Base-by-base conservation (phyloP, 345 rosid genomes). In the Rhizophora mangle region DNA sequence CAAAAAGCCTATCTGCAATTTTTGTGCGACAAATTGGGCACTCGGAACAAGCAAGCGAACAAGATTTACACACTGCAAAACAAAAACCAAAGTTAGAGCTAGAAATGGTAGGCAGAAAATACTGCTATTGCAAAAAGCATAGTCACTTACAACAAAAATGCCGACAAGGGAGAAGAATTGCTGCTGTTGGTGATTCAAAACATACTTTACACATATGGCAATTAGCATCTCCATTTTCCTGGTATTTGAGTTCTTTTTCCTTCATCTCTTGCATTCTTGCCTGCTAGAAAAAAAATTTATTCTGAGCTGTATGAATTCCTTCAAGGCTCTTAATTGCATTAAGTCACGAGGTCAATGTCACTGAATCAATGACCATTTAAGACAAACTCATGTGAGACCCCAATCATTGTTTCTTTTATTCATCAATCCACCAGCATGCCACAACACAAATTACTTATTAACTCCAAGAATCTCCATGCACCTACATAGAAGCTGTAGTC, bases 11-110 rank as follows among this genome's bases (percentile, higher is more conserved):
- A 80, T 95, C 99, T 54, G 84, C 78, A 64, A 95, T 95, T 82
- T 85, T 92, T 73, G 99, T 92, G 76, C 98, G 98, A 75, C 99
- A 95, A 55, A 95, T 90, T 49, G 99, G 99, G 78, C 99, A 95
- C 81, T 95, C 99, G 0, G 94, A 87, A 83, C 99, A 95, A 74
- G 99, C 98, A 37, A 95, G 89, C 1, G 99, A 95, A 81, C 99
- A 95, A 10, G 98, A 86, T 92, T 89, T 90, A 86, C 99, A 92
- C 82, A 95, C 99, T 95, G 96, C 79, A 80, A 74, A 73, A 70
- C 49, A 53, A 29, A 55, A 62, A 71, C 6, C 27, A 53, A 0
- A 20, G 27, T 54, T 37, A 61, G 26, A 8, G 36, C 30, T 34
- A 4, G 11, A 70, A 62, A 63, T 54, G 46, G 20, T 5, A 19